Percentiles rank a stretch among this genome's conserved stretches.
Conservation (phyloP, 768 basidiomycete species). For the Naematelia aurantialba region DNA sequence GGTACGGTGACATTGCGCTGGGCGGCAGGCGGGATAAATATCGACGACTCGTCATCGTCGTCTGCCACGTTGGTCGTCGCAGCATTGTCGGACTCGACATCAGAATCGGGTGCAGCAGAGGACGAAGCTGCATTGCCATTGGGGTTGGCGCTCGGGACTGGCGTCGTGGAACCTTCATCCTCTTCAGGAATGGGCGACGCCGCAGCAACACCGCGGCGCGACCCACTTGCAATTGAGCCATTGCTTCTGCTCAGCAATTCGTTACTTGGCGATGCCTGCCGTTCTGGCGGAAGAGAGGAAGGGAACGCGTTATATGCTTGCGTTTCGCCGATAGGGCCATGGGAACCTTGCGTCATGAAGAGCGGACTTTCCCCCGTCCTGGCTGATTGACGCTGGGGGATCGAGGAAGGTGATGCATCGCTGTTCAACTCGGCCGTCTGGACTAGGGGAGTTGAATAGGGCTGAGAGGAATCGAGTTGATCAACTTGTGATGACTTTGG, state of each 20-base stretch:
- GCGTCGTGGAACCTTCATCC: neutral
- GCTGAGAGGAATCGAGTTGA: constrained; percentile 14
- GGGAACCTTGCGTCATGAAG: neutral
- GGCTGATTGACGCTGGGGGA: neutral
- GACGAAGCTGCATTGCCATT: neutral
- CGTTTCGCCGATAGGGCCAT: neutral
- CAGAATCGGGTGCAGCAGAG: neutral
- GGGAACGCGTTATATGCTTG: constrained; percentile 1
- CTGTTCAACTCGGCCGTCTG: neutral
- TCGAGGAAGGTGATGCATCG: neutral
- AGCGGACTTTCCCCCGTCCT: neutral
- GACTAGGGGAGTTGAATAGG: neutral
- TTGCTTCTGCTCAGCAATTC: neutral
- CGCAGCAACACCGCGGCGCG: neutral
- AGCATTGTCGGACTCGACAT: neutral
- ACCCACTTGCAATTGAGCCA: neutral
- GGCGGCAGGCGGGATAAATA: neutral
- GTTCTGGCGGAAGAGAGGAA: neutral
- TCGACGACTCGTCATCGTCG: neutral
- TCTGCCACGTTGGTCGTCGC: neutral
- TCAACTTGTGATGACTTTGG: constrained; percentile 10
- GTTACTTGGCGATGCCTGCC: neutral
- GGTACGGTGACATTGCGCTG: neutral
- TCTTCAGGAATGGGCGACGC: constrained; percentile 6
- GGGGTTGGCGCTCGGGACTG: neutral